phyloP scores from a whole-genome alignment of 2,329 filamentous ascomycete genomes.

The Ophiosphaerella narmari region DNA sequence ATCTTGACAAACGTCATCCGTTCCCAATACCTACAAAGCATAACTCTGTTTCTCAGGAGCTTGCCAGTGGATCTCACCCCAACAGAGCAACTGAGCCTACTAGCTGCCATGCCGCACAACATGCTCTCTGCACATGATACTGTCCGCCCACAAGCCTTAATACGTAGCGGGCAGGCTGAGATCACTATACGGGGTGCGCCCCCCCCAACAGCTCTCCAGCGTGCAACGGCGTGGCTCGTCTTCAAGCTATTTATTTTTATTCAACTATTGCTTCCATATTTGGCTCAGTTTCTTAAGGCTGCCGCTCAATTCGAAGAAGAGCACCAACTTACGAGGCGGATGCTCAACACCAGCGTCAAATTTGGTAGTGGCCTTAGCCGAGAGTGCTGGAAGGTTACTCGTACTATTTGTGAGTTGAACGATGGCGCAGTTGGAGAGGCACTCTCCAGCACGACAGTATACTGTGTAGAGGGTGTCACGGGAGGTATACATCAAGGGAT shows the following conservation, averaged over 20 bases:
- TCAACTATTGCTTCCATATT: conserved; percentile 66
- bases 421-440: conserved; percentile 67
- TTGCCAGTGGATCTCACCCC: conserved; percentile 62
- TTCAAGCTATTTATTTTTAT: conserved; percentile 63
- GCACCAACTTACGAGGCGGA: conserved; percentile 65
- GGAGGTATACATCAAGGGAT: conserved; percentile 70
- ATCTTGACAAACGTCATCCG: conserved; percentile 57
- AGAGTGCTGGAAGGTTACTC: conserved; percentile 57
- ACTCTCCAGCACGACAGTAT: conserved; percentile 61
- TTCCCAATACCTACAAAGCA: conserved; percentile 66
- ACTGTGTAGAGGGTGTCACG: conserved; percentile 67
- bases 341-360: conserved; percentile 58
- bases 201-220: conserved; percentile 60
- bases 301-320: conserved; percentile 68
- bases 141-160: conserved; percentile 7
- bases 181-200: conserved; percentile 4
- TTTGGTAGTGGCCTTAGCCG: conserved; percentile 61
- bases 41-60: conserved; percentile 67
- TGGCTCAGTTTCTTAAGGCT: conserved; percentile 58
- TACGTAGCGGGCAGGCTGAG: not conserved
- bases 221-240: conserved; percentile 60
- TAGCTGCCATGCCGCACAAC: conserved; percentile 54
- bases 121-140: conserved; percentile 19
- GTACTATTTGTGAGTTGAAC: conserved; percentile 63
- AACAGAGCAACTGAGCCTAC: conserved; percentile 59